A percentile compares a stretch with the other conserved stretches of the same genome.
phyloP scores from a whole-genome alignment of 768 basidiomycete species.

The Nevesoporus exiguus region DNA sequence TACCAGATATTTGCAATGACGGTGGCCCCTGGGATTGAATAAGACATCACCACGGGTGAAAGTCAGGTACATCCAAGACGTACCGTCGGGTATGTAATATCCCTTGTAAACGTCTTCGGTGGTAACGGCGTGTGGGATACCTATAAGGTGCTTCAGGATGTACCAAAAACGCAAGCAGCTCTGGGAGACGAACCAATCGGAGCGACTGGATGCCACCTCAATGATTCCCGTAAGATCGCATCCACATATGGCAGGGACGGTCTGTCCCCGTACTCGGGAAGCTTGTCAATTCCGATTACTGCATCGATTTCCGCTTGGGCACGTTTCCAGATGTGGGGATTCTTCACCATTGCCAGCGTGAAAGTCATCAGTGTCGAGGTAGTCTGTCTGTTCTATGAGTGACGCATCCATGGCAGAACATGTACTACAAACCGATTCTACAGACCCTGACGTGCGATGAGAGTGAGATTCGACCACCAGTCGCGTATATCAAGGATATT shows the following conservation, averaged over 20 bases:
- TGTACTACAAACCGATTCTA: background rate
- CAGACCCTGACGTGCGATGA: background rate
- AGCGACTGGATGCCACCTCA: background rate
- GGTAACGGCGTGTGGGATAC: background rate
- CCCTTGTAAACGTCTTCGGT: background rate
- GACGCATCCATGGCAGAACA: background rate
- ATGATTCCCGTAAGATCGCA: background rate
- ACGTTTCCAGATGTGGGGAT: background rate
- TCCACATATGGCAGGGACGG: background rate
- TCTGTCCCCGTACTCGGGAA: background rate
- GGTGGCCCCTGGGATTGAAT: conserved; percentile 2
- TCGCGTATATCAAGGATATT: background rate
- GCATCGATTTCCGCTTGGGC: background rate
- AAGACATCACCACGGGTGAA: background rate
- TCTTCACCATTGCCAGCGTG: background rate
- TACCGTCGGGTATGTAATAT: background rate
- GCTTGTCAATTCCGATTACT: background rate
- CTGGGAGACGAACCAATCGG: background rate
- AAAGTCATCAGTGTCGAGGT: background rate
- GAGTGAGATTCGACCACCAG: background rate
- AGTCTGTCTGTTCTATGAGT: background rate
- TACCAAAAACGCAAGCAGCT: no score
- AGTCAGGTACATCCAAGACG: background rate
- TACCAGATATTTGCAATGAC: conserved; percentile 10
- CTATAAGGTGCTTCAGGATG: background rate